These are phyloP conservation scores for Boletus patriciae DNA, from an alignment of 768 basidiomycete genomes.

Conservation along the genomic window DNA sequence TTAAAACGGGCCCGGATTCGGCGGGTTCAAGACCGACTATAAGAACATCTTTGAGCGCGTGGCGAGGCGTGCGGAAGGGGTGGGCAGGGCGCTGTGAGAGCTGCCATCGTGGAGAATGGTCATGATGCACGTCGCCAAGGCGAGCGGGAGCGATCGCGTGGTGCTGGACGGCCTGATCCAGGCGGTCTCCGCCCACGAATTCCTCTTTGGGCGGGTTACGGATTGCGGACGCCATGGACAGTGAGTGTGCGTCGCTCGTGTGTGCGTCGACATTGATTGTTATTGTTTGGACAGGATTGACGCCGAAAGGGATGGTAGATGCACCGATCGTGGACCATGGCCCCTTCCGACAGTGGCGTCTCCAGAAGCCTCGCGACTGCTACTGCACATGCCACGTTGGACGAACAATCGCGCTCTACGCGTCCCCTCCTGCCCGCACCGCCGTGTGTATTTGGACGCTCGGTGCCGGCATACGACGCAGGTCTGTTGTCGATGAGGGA, in stretches of 20 bases:
- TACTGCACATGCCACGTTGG: conserved; percentile 48
- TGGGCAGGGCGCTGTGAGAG: too few species aligned
- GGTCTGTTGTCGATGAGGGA: too few species aligned
- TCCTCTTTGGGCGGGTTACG: conserved; percentile 83
- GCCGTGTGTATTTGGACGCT: conserved; percentile 44
- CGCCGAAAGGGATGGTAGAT: conserved; percentile 49
- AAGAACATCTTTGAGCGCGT: conserved; percentile 90
- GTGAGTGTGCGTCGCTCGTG: conserved; percentile 45
- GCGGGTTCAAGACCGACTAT: too few species aligned
- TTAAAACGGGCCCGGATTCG: too few species aligned
- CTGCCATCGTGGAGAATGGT: too few species aligned
- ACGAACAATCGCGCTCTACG: conserved; percentile 66
- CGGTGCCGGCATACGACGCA: too few species aligned
- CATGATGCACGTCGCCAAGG: too few species aligned
- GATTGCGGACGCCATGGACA: conserved; percentile 80
- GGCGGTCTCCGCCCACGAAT: conserved; percentile 65
- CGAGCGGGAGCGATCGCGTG: conserved; percentile 79
- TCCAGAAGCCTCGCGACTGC: conserved; percentile 30
- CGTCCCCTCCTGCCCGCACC: conserved; percentile 69
- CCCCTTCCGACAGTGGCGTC: conserved; percentile 5
- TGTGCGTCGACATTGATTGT: background rate
- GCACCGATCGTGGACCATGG: conserved; percentile 21
- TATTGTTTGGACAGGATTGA: conserved; percentile 50
- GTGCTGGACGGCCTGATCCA: conserved; percentile 66
- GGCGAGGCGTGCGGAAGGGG: conserved; percentile 55